These are phyloP conservation scores for Hemisphaericaspora xylanilytica DNA, from an alignment of 1,139 yeast genomes.

Conservation along the genomic window DNA sequence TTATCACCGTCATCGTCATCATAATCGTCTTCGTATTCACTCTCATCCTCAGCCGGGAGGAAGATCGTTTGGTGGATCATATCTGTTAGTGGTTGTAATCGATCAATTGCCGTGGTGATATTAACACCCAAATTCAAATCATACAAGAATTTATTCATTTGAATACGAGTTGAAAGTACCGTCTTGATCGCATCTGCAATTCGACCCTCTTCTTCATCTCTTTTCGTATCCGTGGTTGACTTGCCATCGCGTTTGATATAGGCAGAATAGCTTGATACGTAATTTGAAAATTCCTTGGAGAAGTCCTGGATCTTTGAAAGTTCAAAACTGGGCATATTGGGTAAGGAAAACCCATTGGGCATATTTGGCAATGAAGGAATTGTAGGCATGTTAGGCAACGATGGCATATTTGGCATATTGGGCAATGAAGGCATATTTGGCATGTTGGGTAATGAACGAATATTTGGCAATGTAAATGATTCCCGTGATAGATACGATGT, in stretches of 20 bases:
- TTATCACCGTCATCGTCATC: conserved; percentile 18
- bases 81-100: conserved; percentile 56
- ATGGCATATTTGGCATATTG: too few relatives aligned
- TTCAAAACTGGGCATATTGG: conserved; percentile 23
- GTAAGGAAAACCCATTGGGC: not conserved
- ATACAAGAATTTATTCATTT: conserved; percentile 47
- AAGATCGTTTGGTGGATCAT: conserved; percentile 48
- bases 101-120: conserved; percentile 51
- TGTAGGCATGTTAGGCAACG: too few relatives aligned
- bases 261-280: conserved; percentile 27
- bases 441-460: conserved; percentile 14
- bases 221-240: too few relatives aligned
- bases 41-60: conserved; percentile 48
- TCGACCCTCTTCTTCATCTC: conserved; percentile 24
- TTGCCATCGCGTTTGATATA: conserved; percentile 3
- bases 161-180: conserved; percentile 42
- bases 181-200: conserved; percentile 36
- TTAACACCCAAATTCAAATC: conserved; percentile 54
- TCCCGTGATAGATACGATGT: conserved; percentile 12
- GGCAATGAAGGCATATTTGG: not conserved
- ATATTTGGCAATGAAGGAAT: conserved; percentile 14
- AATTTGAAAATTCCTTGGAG: conserved; percentile 30
- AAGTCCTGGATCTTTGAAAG: conserved; percentile 24
- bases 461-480: conserved; percentile 17
- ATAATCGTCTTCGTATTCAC: conserved; percentile 25